Conservation (phyloP, 1,139 yeast species). For the Yamadazyma sp. region DNA sequence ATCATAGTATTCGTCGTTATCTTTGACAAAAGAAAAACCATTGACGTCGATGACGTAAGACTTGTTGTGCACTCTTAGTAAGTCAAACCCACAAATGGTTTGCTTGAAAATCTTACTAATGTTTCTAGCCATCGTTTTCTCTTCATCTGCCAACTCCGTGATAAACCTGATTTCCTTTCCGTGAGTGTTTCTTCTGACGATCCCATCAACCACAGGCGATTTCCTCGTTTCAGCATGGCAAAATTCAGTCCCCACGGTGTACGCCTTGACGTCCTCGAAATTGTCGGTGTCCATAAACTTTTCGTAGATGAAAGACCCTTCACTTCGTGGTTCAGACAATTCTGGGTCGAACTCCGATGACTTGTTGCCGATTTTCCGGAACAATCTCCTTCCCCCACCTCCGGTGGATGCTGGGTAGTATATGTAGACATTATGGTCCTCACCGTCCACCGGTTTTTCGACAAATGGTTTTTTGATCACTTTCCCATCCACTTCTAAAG, state of each 20-base stretch:
- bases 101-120: slow-evolving; percentile 81
- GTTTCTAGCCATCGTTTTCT: slow-evolving; percentile 73
- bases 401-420: slow-evolving; percentile 88
- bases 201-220: slow-evolving; percentile 98
- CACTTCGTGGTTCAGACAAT: slow-evolving; percentile 71
- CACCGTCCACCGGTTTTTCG: slow-evolving; percentile 99
- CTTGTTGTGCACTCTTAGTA: slow-evolving; percentile 82
- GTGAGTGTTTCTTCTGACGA: slow-evolving; percentile 93
- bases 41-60: slow-evolving; percentile 96
- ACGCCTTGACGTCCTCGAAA: slow-evolving; percentile 97
- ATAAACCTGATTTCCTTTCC: slow-evolving; percentile 95
- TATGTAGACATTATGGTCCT: slow-evolving; percentile 94
- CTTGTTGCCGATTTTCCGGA: slow-evolving; percentile 95
- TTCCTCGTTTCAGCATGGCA: slow-evolving; percentile 99
- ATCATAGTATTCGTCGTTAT: slow-evolving; percentile 83
- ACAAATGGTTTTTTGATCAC: slow-evolving; percentile 85
- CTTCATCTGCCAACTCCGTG: slow-evolving; percentile 74
- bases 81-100: slow-evolving; percentile 97
- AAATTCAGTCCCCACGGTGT: slow-evolving; percentile 86
- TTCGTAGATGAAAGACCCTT: slow-evolving; percentile 92
- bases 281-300: slow-evolving; percentile 97
- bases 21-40: slow-evolving; percentile 97
- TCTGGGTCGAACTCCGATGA: slow-evolving; percentile 94
- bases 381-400: slow-evolving; percentile 94
- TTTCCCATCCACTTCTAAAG: slow-evolving; percentile 74